Conservation (phyloP, 345 rosid species). For the Turritis glabra region DNA sequence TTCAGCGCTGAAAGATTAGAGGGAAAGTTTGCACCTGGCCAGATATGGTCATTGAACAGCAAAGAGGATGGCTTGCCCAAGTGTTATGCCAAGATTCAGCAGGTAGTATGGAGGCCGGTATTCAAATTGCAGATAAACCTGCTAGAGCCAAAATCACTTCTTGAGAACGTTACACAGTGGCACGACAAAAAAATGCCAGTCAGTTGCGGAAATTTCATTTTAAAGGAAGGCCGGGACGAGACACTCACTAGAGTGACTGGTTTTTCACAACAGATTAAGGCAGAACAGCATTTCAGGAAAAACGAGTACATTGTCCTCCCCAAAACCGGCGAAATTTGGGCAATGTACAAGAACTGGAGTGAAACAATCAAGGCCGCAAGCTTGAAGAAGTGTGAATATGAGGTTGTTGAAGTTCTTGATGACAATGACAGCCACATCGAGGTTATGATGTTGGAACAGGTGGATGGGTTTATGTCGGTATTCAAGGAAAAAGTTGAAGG, state of each 20-base stretch:
- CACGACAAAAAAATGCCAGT: conserved; percentile 50
- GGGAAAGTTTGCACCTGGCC: conserved; percentile 56
- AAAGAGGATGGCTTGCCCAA: conserved; percentile 72
- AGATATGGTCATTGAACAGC: conserved; percentile 75
- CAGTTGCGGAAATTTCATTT: conserved; percentile 68
- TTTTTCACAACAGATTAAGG: conserved; percentile 63
- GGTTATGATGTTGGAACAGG: conserved; percentile 54
- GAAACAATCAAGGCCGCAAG: conserved; percentile 42
- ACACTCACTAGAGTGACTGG: conserved; percentile 39
- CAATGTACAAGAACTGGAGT: conserved; percentile 81
- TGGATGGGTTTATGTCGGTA: conserved; percentile 55
- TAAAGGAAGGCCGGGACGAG: conserved; percentile 40
- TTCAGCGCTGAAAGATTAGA: conserved; percentile 51
- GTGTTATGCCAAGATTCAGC: conserved; percentile 66
- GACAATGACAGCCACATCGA: conserved; percentile 36
- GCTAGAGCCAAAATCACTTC: conserved; percentile 66
- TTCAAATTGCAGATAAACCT: conserved; percentile 56
- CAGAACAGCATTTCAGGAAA: conserved; percentile 26
- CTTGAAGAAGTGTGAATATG: conserved; percentile 60
- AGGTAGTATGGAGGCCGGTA: conserved; percentile 38
- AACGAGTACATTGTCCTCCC: conserved; percentile 59
- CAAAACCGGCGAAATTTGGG: conserved; percentile 79
- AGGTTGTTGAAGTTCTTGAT: conserved; percentile 63
- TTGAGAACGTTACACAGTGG: conserved; percentile 54
- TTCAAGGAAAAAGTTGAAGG: conserved; percentile 46